Evolutionary conservation across 257 asterid species (phyloP).

Genomic region (Solanum paucissectum): DNA sequence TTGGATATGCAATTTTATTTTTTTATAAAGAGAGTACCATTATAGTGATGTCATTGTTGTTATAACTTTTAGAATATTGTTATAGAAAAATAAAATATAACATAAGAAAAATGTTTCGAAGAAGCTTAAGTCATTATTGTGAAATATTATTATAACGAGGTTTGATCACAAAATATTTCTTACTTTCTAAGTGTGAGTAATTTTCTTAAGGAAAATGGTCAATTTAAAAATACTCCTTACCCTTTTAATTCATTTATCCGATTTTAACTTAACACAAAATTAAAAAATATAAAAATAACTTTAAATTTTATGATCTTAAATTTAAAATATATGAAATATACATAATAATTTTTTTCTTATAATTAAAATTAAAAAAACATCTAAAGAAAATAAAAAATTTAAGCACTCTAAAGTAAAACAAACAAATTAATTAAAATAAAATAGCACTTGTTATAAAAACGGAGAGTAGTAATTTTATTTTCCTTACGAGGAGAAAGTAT

Average conservation of each 20-base stretch:
- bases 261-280: not conserved
- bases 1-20: not conserved
- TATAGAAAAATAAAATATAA: no score
- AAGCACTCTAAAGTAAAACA: not conserved
- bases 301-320: no score
- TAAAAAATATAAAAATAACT: no score
- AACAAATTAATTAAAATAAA: not conserved
- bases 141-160: not conserved
- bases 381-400: not conserved
- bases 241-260: not conserved
- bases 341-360: not conserved
- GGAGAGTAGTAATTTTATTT: not conserved
- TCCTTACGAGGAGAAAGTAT: not conserved
- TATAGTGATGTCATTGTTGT: not conserved
- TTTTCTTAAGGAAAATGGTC: not conserved
- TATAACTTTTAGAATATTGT: no score
- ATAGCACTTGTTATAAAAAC: not conserved
- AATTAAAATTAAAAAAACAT: not conserved
- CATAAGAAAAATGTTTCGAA: no score
- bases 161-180: no score
- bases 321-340: no score
- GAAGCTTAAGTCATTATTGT: no score
- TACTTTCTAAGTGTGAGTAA: not conserved
- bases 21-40: not conserved
- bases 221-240: not conserved